Base-by-base conservation (phyloP, 2,329 filamentous ascomycete species). In the Diaporthe ampelina region DNA sequence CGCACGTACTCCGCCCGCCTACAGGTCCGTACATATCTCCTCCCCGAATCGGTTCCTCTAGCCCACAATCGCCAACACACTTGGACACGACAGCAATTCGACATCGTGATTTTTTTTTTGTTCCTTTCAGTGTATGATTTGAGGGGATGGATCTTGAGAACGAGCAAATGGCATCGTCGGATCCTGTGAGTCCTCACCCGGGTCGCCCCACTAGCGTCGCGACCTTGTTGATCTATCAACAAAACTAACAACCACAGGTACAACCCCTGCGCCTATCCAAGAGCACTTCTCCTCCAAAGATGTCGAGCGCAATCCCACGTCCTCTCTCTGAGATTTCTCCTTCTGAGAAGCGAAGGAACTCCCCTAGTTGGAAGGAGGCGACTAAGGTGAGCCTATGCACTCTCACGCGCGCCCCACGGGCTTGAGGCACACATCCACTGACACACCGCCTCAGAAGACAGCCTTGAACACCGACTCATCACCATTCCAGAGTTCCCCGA, bases 311-410 rank as follows among this genome's bases (percentile, higher is more conserved):
- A 80, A 85, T 89, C 72, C 90, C 92, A 81, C 92, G 94, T 79
- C 94, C 97, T 74, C 89, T 99, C 77, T 94, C 95, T 76, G 97
- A 99, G 86, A 92, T 99, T 81, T 94, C 94, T 79, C 94, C 94
- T 70, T 94, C 94, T 76, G 94, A 95, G 84, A 93, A 92, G 83
- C 91, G 96, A 82, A 91, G 95, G 80, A 98, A 98, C 86, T 98
- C 95, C 68, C 95, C 95, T 70, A 97, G 94, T 86, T 97, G 93
- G 91, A 95, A 93, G 80, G 93, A 95, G 83, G 83, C 86, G 76
- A 88, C 84, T 86, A 95, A 94, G 90, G 93, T 95, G 88, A 83
- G 83, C 76, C 73, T 48, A 59, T 45, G 74, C 70, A 77, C 73
- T 69, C 77, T 59, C 73, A 63, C 86, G 76, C 85, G 80, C 63